Base-by-base conservation (phyloP, 768 basidiomycete species). In the Lenzites betulinus region DNA sequence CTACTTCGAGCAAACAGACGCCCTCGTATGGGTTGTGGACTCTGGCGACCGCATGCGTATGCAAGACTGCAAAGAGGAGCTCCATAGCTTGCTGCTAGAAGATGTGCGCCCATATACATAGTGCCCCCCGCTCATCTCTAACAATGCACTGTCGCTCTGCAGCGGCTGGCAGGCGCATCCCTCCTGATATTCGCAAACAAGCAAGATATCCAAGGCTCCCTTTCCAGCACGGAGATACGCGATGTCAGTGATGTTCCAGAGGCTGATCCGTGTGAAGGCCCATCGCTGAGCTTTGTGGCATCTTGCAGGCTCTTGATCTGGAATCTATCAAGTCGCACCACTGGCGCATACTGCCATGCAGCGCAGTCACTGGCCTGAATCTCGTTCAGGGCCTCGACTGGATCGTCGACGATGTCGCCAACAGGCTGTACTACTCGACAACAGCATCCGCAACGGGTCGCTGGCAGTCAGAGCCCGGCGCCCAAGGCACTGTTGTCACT, bases 1-100 rank as follows among this genome's bases (percentile, higher is more conserved):
- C 74, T 98, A 98, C 76, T 98, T 98, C 67, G 97, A 99, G 75
- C 93, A 95, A 75, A 98, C 97, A 11, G 97, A 98, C 75, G 96
- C 92, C 7, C 80, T 99, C 44, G 94, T 98, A 35, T 99, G 97
- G 97, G 96, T 99, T 18, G 95, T 99, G 42, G 97, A 99, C 77
- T 96, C 95, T 0, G 84, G 90, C 38, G 96, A 98, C 76, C 83
- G 91, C 42, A 81, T 93, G 78, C 84, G 97, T 63, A 92, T 97
- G 83, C 75, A 79, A 50, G 95, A 98, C 72, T 98, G 96, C 76
- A 89, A 83, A 70, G 78, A 86, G 50, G 97, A 99, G 75, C 80
- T 98, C 22, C 87, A 90, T 66, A 87, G 81, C 67, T 81, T 99
- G 48, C 80, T 98, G 54, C 83, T 87, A 20, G 95, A 98, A 81